Evolutionary conservation across 805 yeast species (phyloP), one percentile per base, ranked within the genome.

Genomic region (Candida hispaniensis): DNA sequence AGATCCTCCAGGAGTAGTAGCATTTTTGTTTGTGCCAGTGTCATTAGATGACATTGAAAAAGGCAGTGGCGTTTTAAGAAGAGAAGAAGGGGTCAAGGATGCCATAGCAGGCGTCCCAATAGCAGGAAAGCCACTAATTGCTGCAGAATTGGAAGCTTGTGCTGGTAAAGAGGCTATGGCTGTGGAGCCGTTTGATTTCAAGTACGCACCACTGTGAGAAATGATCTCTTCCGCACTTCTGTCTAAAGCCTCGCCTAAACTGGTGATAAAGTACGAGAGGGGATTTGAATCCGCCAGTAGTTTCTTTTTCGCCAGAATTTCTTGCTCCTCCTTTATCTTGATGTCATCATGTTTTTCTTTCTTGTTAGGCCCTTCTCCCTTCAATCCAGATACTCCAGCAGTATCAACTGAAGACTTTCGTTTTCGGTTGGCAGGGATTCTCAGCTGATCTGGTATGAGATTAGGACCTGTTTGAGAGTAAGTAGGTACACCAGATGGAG

Each of bases 201-300:
- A 34, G 11, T 14, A 11, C 6, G 21, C 38, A 7, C 38, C 41
- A 5, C 38, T 33, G 14, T 34, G 29, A 22, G 42, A 36, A n/a
- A 38, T 39, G 16, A 53, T 44, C 21, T 53, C 59, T 14, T 51
- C 54, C 7, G 54, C 51, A 5, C 52, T 34, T 9, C 53, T 50
- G 34, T 54, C 56, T 30, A 57, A 43, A 7, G 52, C 54, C 11
- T 58, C 54, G 4, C 57, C 59, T 17, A 56, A 47, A 13, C 52
- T 46, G 4, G 59, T 43, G 19, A 55, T 34, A 34, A 54, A 50
- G 41, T 47, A 56, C 18, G 48, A 46, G 24, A 49, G 30, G 4
- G 58, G 54, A 24, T 54, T 52, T n/a, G 50, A 40, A 10, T 46
- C 38, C 2, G 58, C 46, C 22, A 55, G 40, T 40, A 47, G 52